These are phyloP conservation scores for Aspergillus wentii DNA, from an alignment of 495 filamentous ascomycete species.

Conservation along the genomic window DNA sequence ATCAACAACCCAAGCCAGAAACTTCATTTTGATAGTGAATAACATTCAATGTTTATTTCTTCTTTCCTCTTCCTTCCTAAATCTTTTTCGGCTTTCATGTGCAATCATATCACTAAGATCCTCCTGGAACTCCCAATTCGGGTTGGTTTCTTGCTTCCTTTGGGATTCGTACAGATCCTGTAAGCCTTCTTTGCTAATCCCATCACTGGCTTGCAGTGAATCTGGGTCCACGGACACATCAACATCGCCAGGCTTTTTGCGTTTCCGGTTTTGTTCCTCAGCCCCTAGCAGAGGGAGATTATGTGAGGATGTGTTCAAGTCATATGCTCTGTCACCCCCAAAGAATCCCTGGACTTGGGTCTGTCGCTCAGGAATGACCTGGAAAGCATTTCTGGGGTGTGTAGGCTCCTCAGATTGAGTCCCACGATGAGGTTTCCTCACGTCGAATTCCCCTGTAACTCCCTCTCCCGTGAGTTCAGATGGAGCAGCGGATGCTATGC, in stretches of 20 bases:
- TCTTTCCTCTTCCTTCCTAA: conserved; percentile 80
- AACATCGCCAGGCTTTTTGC: conserved; percentile 93
- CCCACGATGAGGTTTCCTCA: conserved; percentile 81
- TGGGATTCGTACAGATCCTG: conserved; percentile 73
- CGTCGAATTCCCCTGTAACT: conserved; percentile 82
- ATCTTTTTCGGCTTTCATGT: conserved; percentile 81
- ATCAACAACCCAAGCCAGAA: too few relatives aligned
- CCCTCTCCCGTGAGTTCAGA: conserved; percentile 71
- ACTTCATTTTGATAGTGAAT: too few relatives aligned
- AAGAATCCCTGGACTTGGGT: conserved; percentile 88
- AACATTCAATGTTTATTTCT: conserved; percentile 44
- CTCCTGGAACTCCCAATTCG: conserved; percentile 80
- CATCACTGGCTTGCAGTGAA: conserved; percentile 62
- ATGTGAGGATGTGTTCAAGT: conserved; percentile 55
- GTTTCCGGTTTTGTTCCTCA: conserved; percentile 74
- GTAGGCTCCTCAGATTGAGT: conserved; percentile 82
- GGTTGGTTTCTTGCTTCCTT: conserved; percentile 63
- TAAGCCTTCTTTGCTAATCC: conserved; percentile 62
- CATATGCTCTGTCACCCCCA: conserved; percentile 87
- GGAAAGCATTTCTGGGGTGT: conserved; percentile 73
- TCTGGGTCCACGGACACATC: conserved; percentile 89
- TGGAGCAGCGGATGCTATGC: conserved; percentile 72
- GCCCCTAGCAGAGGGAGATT: conserved; percentile 70
- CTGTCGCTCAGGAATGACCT: conserved; percentile 83
- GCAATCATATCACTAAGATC: conserved; percentile 97